Percentiles rank a stretch among this genome's conserved stretches.
These are phyloP conservation scores for Cladosporium colombiae DNA, from an alignment of 2,329 filamentous ascomycete genomes.

Conservation along the genomic window DNA sequence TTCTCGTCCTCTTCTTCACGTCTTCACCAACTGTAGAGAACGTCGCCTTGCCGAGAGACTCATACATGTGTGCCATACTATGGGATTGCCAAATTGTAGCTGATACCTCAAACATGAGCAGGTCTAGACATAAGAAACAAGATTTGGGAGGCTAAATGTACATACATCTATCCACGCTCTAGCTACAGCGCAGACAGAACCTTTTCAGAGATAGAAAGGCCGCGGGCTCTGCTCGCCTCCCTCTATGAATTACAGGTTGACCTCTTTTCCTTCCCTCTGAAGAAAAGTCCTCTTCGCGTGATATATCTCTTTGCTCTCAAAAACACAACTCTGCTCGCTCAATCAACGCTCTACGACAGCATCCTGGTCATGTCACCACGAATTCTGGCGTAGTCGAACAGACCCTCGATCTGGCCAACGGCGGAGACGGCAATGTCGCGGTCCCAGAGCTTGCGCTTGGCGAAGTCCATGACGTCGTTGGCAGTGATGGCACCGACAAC, in stretches of 20 bases:
- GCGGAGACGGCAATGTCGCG: slow-evolving; percentile 92
- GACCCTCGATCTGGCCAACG: slow-evolving; percentile 87
- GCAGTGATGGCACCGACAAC: slow-evolving; percentile 85
- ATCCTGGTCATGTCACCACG: slow-evolving; percentile 87
- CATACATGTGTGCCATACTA: not conserved
- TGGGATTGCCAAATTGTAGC: not conserved
- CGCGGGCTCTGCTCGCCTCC: slow-evolving; percentile 8
- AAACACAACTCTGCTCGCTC: slow-evolving; percentile 12
- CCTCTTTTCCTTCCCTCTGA: not conserved
- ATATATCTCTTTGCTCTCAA: slow-evolving; percentile 9
- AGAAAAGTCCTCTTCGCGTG: slow-evolving; percentile 1
- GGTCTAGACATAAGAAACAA: slow-evolving; percentile 1
- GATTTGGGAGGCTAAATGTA: slow-evolving; percentile 17
- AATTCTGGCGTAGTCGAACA: slow-evolving; percentile 73
- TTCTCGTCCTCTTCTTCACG: not conserved
- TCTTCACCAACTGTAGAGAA: no score
- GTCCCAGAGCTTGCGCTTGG: slow-evolving; percentile 94
- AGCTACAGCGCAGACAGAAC: slow-evolving; percentile 19
- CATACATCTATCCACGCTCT: slow-evolving; percentile 16
- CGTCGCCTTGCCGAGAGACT: no score
- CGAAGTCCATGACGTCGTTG: slow-evolving; percentile 97
- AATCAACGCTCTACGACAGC: slow-evolving; percentile 40
- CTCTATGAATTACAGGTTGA: slow-evolving; percentile 19
- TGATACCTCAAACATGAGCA: not conserved
- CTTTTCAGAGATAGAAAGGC: slow-evolving; percentile 20